Evolutionary conservation across 2,329 filamentous ascomycete species (phyloP).

Genomic region (Aspergillus pseudotamarii): DNA sequence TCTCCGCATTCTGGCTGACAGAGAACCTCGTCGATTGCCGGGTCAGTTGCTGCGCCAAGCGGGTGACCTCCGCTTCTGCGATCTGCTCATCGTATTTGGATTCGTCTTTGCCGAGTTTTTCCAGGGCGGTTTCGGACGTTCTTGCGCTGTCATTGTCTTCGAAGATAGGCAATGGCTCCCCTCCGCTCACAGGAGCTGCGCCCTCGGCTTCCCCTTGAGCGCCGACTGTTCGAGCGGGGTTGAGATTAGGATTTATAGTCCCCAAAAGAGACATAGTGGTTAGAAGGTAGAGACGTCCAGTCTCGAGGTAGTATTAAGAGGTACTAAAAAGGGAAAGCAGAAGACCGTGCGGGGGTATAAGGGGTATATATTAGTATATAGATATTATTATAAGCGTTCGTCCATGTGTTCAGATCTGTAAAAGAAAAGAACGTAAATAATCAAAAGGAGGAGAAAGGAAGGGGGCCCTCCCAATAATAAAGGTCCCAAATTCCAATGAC

Average conservation of each 20-base stretch:
- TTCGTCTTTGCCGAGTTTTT: slow-evolving; percentile 17
- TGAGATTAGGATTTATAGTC: slow-evolving; percentile 35
- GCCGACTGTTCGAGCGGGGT: slow-evolving; percentile 20
- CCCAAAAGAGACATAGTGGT: slow-evolving; percentile 38
- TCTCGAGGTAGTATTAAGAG: slow-evolving; percentile 14
- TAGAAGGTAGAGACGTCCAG: slow-evolving; percentile 16
- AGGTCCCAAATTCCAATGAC: not conserved
- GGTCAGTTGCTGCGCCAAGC: slow-evolving; percentile 39
- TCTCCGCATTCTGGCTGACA: slow-evolving; percentile 28
- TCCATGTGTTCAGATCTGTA: not conserved
- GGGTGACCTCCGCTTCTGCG: slow-evolving; percentile 34
- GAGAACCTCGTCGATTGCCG: slow-evolving; percentile 39
- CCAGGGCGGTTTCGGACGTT: slow-evolving; percentile 32
- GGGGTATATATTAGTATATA: slow-evolving; percentile 11
- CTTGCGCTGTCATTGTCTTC: slow-evolving; percentile 26
- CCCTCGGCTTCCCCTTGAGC: slow-evolving; percentile 17
- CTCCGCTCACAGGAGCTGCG: slow-evolving; percentile 4
- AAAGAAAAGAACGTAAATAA: slow-evolving; percentile 6
- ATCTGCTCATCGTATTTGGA: slow-evolving; percentile 27
- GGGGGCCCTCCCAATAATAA: slow-evolving; percentile 8
- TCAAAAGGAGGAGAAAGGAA: slow-evolving; percentile 3
- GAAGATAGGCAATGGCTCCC: slow-evolving; percentile 17
- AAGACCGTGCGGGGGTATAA: slow-evolving; percentile 5
- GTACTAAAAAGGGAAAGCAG: slow-evolving; percentile 6
- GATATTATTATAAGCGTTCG: not conserved